A percentile compares a stretch with the other conserved stretches of the same genome.
Evolutionary conservation across 2,329 filamentous ascomycete species (phyloP).

Genomic region (Verticillium isaacii): DNA sequence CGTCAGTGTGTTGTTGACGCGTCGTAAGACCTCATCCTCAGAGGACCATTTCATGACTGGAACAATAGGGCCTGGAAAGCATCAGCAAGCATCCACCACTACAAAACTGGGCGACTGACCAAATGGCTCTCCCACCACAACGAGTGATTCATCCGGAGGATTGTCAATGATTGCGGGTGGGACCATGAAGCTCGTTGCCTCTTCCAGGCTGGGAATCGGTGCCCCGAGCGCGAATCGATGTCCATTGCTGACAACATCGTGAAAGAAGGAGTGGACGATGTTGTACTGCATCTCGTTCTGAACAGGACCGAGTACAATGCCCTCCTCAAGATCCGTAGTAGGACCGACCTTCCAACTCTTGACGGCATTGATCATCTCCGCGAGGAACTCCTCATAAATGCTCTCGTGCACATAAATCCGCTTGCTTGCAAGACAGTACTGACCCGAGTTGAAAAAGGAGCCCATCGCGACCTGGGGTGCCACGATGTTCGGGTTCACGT

Average conservation of each 20-base stretch:
- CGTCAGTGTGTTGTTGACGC: constrained; percentile 47
- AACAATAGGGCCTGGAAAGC: constrained; percentile 46
- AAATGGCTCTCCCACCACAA: constrained; percentile 50
- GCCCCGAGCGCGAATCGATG: constrained; percentile 5
- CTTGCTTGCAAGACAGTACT: constrained; percentile 35
- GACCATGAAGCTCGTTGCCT: constrained; percentile 47
- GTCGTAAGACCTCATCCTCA: constrained; percentile 53
- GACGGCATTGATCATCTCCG: constrained; percentile 41
- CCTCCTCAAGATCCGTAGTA: constrained; percentile 20
- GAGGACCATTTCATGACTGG: constrained; percentile 56
- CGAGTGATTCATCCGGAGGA: constrained; percentile 49
- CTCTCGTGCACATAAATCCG: constrained; percentile 56
- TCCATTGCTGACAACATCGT: constrained; percentile 33
- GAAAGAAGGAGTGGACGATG: background rate
- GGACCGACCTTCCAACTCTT: constrained; percentile 33
- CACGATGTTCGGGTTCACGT: constrained; percentile 43
- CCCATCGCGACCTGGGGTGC: constrained; percentile 38
- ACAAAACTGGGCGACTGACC: background rate
- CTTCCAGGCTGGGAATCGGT: background rate
- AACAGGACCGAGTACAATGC: constrained; percentile 44
- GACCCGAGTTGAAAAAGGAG: constrained; percentile 52
- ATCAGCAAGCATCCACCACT: background rate
- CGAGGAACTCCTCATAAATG: constrained; percentile 49
- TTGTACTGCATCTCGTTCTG: constrained; percentile 56
- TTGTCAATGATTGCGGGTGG: constrained; percentile 56